These are phyloP conservation scores for Xylaria nigripes DNA, from an alignment of 495 filamentous ascomycete species.

Conservation along the genomic window DNA sequence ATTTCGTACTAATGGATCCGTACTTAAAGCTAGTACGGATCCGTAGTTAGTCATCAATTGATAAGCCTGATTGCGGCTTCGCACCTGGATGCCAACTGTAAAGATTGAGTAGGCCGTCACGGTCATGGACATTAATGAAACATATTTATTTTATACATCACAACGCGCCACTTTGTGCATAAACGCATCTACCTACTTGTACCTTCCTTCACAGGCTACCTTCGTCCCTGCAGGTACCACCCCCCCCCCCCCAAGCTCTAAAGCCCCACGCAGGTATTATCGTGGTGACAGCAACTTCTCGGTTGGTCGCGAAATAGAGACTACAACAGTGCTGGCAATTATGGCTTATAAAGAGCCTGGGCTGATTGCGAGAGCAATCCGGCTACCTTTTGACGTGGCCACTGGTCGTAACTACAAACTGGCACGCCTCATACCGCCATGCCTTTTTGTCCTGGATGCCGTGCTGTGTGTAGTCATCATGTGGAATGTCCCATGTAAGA, in stretches of 20 bases:
- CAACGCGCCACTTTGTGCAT: no score
- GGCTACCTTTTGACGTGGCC: conserved; percentile 27
- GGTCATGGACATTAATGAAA: no score
- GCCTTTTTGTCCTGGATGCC: conserved; percentile 66
- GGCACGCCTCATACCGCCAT: conserved; percentile 41
- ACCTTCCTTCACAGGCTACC: background rate
- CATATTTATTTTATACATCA: no score
- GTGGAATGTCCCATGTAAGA: conserved; percentile 77
- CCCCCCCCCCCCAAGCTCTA: no score
- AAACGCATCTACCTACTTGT: no score
- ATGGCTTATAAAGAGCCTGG: conserved; percentile 19
- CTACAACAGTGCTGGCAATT: conserved; percentile 2
- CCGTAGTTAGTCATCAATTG: background rate
- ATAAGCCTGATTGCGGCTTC: background rate
- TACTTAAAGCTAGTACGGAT: background rate
- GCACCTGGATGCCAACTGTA: conserved; percentile 4
- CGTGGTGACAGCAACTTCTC: background rate
- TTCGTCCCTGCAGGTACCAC: background rate
- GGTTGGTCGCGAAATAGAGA: background rate
- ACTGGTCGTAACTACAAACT: conserved; percentile 32
- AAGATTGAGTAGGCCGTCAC: no score
- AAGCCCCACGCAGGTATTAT: conserved; percentile 2
- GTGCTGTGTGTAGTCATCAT: conserved; percentile 68
- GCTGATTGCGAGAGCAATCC: conserved; percentile 15
- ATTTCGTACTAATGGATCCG: no score